A percentile compares a stretch with the other conserved stretches of the same genome.
Conservation (phyloP, 2,329 filamentous ascomycete genomes). For the Fusarium haematococcum region DNA sequence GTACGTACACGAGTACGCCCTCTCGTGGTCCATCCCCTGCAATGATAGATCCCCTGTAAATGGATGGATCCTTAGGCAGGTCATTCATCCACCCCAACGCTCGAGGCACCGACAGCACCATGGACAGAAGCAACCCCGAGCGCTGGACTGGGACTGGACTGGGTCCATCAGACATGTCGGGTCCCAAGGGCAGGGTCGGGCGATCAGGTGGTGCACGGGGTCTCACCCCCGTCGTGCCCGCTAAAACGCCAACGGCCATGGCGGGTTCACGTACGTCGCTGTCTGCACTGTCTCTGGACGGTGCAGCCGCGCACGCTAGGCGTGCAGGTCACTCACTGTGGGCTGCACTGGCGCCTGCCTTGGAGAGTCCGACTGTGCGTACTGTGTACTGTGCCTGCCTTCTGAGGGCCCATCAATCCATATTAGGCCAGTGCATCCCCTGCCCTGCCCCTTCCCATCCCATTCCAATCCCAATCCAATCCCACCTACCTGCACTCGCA, state of each 20-base stretch:
- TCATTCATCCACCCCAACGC: conserved; percentile 9
- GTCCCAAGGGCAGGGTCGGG: conserved; percentile 6
- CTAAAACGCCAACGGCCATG: conserved; percentile 25
- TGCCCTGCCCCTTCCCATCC: conserved; percentile 35
- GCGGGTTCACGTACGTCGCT: conserved; percentile 27
- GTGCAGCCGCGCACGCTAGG: conserved; percentile 17
- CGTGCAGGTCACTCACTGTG: background rate
- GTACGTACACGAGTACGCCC: background rate
- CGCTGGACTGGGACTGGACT: background rate
- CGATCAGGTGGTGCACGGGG: conserved; percentile 35
- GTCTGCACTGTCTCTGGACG: conserved; percentile 28
- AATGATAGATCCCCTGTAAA: conserved; percentile 5
- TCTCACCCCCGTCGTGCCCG: conserved; percentile 11
- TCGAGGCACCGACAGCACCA: conserved; percentile 5
- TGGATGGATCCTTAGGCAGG: background rate
- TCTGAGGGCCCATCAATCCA: conserved; percentile 29
- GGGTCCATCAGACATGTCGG: background rate
- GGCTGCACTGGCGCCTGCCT: background rate
- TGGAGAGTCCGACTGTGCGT: background rate
- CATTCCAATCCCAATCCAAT: conserved; percentile 24
- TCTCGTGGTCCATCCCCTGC: background rate
- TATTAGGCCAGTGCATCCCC: conserved; percentile 43
- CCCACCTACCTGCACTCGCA: conserved; percentile 11
- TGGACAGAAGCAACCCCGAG: conserved; percentile 3
- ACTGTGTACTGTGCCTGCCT: conserved; percentile 7